These are phyloP conservation scores for Simmondsia chinensis DNA, from an alignment of 148 eudicot genomes.

Conservation along the genomic window DNA sequence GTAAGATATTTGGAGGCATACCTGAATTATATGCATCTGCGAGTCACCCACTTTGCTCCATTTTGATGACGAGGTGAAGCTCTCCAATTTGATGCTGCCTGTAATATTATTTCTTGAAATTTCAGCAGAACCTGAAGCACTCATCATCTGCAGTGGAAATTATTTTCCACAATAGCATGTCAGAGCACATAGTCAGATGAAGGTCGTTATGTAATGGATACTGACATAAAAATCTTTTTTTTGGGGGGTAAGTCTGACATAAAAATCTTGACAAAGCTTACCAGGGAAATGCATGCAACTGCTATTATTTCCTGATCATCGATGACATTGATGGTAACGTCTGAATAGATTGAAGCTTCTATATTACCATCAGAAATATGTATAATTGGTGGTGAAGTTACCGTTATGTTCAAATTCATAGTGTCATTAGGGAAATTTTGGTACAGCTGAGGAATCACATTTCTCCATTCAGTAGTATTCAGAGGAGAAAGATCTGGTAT, in stretches of 20 bases:
- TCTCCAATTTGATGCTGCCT: conserved; percentile 42
- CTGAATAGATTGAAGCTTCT: conserved; percentile 32
- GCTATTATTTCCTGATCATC: conserved; percentile 44
- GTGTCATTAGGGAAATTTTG: conserved; percentile 52
- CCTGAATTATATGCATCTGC: conserved; percentile 53
- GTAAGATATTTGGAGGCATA: conserved; percentile 13
- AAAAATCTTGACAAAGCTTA: too few relatives aligned
- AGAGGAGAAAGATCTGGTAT: conserved; percentile 59
- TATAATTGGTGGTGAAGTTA: conserved; percentile 44
- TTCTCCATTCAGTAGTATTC: conserved; percentile 83
- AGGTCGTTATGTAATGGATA: too few relatives aligned
- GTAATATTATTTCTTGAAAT: conserved; percentile 51
- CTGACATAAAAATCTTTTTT: too few relatives aligned
- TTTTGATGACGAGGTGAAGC: conserved; percentile 46
- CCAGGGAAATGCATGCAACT: conserved; percentile 71
- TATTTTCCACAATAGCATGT: too few relatives aligned
- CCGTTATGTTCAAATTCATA: conserved; percentile 54
- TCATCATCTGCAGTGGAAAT: conserved; percentile 41
- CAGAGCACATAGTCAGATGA: too few relatives aligned
- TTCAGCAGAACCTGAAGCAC: conserved; percentile 56
- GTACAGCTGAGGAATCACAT: conserved; percentile 67
- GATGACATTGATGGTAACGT: conserved; percentile 59
- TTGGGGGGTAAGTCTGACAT: too few relatives aligned
- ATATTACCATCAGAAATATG: conserved; percentile 30
- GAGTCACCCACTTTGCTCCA: conserved; percentile 78